Base-by-base conservation (phyloP, 768 basidiomycete genomes). In the Leccinum boreale region DNA sequence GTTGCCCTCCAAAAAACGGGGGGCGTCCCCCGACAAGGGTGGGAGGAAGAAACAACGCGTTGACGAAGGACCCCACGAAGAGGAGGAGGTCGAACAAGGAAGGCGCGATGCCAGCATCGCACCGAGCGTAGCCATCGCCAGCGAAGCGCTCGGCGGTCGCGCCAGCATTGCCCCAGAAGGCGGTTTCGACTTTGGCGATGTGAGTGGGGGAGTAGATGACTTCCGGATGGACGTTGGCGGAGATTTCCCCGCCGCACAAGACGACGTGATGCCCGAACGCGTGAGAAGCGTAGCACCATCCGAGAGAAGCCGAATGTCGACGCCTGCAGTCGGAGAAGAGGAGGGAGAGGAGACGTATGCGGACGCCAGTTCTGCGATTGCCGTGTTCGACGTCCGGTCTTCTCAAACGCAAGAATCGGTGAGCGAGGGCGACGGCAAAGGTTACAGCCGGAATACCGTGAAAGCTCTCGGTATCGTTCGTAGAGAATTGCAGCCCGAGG, bases 381-480 rank as follows among this genome's bases (percentile, higher is more conserved):
- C 87, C n/a, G 77, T 83, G 61, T 94, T 95, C 70, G 93, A 93
- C 67, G 76, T 79, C 10, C 80, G 84, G 29, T 83, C 85, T 64
- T 77, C 77, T 45, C 81, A 85, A 65, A 73, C 73, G 58, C 67
- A 78, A 56, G 78, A 82, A 58, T 75, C 79, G 47, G 63, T 70
- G 33, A 60, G 63, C 19, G 81, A 81, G 23, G 74, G 76, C 45
- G 86, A 89, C 36, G 79, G 83, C 46, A 87, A 86, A 63, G 89
- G 88, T 0, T 94, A 90, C 72, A 93, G 92, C 75, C 87, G 85
- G 75, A 95, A 95, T 67, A 97, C 94, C 0, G 79, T 90, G 54
- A 92, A 90, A 68, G 94, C 94, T 1, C 74, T 95, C 36, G 77
- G 81, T 24, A 76, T 96, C 64, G 78, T 96, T 52, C 82, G 90